Evolutionary conservation across 345 rosid genomes (phyloP).

Genomic region (Brassica rapa): DNA sequence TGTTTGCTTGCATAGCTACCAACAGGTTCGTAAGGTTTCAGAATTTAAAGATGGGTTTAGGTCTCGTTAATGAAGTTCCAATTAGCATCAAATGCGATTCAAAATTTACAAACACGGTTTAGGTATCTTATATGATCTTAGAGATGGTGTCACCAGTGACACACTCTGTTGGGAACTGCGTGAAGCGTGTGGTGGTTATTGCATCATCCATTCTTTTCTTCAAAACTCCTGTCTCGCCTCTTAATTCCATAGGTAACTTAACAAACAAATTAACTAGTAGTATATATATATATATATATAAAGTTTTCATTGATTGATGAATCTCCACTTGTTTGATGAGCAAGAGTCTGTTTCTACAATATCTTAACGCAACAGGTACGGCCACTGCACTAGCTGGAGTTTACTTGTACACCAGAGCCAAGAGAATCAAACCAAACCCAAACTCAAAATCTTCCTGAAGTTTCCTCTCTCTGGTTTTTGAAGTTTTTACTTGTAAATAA

Average conservation of each 20-base stretch:
- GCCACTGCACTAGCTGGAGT: slow-evolving; percentile 78
- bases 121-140: slow-evolving; percentile 83
- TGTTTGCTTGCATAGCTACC: slow-evolving; percentile 74
- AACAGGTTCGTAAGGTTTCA: slow-evolving; percentile 54
- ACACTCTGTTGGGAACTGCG: slow-evolving; percentile 85
- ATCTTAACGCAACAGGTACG: slow-evolving; percentile 54
- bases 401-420: slow-evolving; percentile 64
- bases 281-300: neutral
- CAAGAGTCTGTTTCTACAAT: neutral
- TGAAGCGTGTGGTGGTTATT: slow-evolving; percentile 83
- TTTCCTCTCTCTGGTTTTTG: neutral
- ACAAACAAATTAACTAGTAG: neutral
- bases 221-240: slow-evolving; percentile 58
- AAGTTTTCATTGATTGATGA: neutral
- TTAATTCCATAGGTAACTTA: slow-evolving; percentile 61
- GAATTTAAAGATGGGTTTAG: neutral
- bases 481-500: neutral
- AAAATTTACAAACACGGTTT: neutral
- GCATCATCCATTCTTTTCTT: slow-evolving; percentile 73
- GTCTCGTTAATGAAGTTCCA: neutral
- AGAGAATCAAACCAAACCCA: slow-evolving; percentile 47
- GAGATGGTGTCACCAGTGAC: slow-evolving; percentile 80
- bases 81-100: neutral
- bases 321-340: neutral
- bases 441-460: slow-evolving; percentile 43